Conservation (phyloP, 352 stramenopile genomes). For the Phytophthora pseudosyringae region DNA sequence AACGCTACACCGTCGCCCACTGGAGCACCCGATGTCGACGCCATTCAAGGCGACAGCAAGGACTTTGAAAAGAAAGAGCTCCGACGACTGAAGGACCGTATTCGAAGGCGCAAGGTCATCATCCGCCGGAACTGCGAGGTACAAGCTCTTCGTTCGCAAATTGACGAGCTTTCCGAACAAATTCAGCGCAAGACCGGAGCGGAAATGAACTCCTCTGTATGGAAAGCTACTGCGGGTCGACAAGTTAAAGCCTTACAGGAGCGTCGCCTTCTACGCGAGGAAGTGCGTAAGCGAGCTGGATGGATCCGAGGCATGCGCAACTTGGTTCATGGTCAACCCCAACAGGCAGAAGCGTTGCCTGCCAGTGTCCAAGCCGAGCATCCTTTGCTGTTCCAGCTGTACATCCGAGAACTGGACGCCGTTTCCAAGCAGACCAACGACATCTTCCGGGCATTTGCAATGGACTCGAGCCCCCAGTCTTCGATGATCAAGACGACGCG, state of each 20-base stretch:
- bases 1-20: too few species aligned
- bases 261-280: conserved; percentile 8
- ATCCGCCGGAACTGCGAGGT: conserved; percentile 12
- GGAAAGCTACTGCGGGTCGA: neutral
- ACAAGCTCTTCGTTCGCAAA: conserved; percentile 3
- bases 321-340: neutral
- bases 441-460: neutral
- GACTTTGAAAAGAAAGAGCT: neutral
- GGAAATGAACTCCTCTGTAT: neutral
- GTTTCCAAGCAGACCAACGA: conserved; percentile 10
- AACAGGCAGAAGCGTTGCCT: neutral
- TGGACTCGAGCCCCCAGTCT: neutral
- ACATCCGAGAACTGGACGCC: neutral
- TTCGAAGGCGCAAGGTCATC: conserved; percentile 8
- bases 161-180: conserved; percentile 6
- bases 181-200: neutral
- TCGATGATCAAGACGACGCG: conserved; percentile 5
- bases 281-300: conserved; percentile 1
- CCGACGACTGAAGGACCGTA: conserved; percentile 17
- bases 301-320: conserved; percentile 1
- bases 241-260: neutral
- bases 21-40: too few species aligned
- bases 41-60: neutral
- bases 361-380: neutral
- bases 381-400: conserved; percentile 6